Evolutionary conservation across 192 early-diverging fungal genomes (phyloP), one percentile per base, ranked within the genome.

Genomic region (Umbelopsis sp.): DNA sequence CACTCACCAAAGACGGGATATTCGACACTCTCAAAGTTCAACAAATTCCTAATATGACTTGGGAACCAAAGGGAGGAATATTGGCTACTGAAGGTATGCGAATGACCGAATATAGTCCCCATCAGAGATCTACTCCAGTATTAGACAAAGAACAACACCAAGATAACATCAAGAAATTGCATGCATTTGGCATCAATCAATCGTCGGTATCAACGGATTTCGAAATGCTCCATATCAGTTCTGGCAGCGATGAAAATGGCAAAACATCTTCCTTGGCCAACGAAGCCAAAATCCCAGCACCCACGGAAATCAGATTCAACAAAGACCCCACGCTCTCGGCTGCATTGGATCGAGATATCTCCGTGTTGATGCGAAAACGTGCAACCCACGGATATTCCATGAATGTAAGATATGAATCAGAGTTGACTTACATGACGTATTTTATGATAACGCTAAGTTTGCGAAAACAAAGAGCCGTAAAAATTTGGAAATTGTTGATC

Each of bases 351-450:
- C 69, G 75, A 21, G 97, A 98, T 77, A 89, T 97, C 49, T 90
- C 94, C 3, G 87, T 91, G 8, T 77, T 85, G 9, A 98, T 98
- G 92, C 83, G 91, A 31, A 83, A 86, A 66, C 86, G 93, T 52
- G 95, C 91, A 2, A 69, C 80, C 59, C 77, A 78, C 9, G 94
- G 94, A 9, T 98, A 98, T 79, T 89, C 86, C 10, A 86, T 94
- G 82, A 84, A 92, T 70, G 93, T 91, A 66, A 74, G 77, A 17
- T 62, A 34, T 7, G 26, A 8, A 38, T 8, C 31, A 6, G 31
- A 29, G 12, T 32, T 32, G 11, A 9, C 17, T 34, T 29, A 11
- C 11, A 32, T 11, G 20, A 29, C 17, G 56, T 2, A 29, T 34
- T 34, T 32, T 34, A n/a, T 29, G 29, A 22, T n/a, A 26, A 65